These are phyloP conservation scores for Endocarpon pusillum DNA, from an alignment of 495 filamentous ascomycete species.

Conservation along the genomic window DNA sequence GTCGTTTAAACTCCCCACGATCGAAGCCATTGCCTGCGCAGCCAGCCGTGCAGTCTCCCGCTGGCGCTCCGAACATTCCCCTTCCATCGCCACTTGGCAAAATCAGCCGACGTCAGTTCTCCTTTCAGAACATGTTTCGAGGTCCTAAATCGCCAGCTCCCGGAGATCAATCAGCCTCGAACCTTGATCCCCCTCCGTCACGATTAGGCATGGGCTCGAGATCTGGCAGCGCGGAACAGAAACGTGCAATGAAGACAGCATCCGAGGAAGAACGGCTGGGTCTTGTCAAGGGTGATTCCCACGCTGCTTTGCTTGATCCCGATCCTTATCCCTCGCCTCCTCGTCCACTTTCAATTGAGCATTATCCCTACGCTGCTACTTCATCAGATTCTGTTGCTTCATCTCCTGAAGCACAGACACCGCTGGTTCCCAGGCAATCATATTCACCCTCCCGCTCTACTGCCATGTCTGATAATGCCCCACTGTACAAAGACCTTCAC, in stretches of 20 bases:
- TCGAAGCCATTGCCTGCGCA: slow-evolving; percentile 3
- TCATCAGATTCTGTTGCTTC: too few species aligned
- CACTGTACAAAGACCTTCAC: too few species aligned
- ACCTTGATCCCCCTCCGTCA: slow-evolving; percentile 20
- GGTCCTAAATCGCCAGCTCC: slow-evolving; percentile 20
- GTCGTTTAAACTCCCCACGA: too few species aligned
- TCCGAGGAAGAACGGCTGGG: slow-evolving; percentile 86
- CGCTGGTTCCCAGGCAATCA: too few species aligned
- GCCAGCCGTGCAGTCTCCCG: slow-evolving; percentile 13
- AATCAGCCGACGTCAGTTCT: slow-evolving; percentile 63
- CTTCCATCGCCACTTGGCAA: slow-evolving; percentile 35
- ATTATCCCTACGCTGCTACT: too few species aligned
- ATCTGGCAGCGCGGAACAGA: slow-evolving; percentile 23
- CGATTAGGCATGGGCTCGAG: too few species aligned
- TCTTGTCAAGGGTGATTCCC: slow-evolving; percentile 59
- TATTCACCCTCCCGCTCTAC: too few species aligned
- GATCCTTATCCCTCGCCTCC: too few species aligned
- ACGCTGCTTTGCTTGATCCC: slow-evolving; percentile 2
- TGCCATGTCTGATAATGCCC: too few species aligned
- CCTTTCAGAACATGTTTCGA: slow-evolving; percentile 69
- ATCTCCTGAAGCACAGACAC: too few species aligned
- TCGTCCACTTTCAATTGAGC: too few species aligned
- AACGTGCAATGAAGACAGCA: slow-evolving; percentile 23
- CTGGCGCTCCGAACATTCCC: slow-evolving; percentile 18
- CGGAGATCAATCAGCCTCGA: slow-evolving; percentile 17